phyloP scores from a whole-genome alignment of 2,329 filamentous ascomycete species.

The Byssoonygena ceratinophila region DNA sequence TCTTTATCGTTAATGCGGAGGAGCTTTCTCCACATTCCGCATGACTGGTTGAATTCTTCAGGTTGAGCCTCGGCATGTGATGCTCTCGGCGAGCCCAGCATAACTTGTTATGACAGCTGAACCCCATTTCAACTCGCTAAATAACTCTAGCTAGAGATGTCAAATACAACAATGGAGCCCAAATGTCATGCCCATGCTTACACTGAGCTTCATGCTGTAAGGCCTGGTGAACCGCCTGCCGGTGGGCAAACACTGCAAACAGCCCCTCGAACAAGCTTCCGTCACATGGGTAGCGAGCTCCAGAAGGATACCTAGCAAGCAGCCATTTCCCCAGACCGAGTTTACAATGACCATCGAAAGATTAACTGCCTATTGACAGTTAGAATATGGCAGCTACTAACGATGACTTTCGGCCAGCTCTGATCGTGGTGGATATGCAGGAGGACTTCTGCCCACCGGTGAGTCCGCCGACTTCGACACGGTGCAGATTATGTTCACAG shows the following conservation, averaged over 20 bases:
- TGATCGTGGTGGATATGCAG: conserved; percentile 77
- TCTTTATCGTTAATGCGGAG: background rate
- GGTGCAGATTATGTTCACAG: background rate
- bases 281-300: too few relatives aligned
- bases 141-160: too few relatives aligned
- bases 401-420: conserved; percentile 41
- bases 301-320: too few relatives aligned
- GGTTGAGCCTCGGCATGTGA: conserved; percentile 8
- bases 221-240: background rate
- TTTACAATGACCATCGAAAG: too few relatives aligned
- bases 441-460: conserved; percentile 92
- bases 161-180: background rate
- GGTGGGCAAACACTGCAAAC: conserved; percentile 1
- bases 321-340: too few relatives aligned
- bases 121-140: too few relatives aligned
- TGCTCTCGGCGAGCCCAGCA: background rate
- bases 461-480: conserved; percentile 29
- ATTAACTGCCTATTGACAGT: too few relatives aligned
- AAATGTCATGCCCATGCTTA: background rate
- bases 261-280: background rate
- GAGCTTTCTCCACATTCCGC: conserved; percentile 2
- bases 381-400: background rate
- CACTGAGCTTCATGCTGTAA: background rate
- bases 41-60: background rate
- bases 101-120: too few relatives aligned